phyloP scores from a whole-genome alignment of 1,139 yeast genomes.

The Taphrina confusa region DNA sequence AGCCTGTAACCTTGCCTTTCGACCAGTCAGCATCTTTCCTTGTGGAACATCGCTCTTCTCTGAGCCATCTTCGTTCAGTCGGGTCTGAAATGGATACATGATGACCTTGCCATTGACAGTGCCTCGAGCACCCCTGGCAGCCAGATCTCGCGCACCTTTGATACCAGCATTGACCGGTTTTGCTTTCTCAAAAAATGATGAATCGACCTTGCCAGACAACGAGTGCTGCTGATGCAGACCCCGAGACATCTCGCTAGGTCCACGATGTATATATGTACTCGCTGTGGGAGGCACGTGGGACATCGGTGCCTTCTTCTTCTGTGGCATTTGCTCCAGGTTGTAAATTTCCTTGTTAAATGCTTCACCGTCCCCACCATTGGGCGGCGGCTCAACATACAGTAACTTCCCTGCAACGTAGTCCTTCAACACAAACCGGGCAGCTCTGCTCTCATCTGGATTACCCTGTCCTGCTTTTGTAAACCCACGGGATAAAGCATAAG shows the following conservation, averaged over 20 bases:
- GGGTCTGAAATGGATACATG: conserved; percentile 34
- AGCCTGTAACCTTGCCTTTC: conserved; percentile 35
- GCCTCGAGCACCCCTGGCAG: conserved; percentile 33
- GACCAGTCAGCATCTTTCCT: conserved; percentile 35
- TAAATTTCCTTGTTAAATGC: conserved; percentile 77
- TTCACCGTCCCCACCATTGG: conserved; percentile 52
- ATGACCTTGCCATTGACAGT: conserved; percentile 34
- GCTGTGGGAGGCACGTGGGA: conserved; percentile 21
- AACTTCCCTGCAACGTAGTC: conserved; percentile 94
- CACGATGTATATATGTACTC: conserved; percentile 2
- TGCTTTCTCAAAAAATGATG: conserved; percentile 22
- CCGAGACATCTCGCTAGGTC: conserved; percentile 5
- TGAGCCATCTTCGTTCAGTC: conserved; percentile 34
- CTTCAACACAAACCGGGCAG: conserved; percentile 86
- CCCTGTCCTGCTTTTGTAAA: conserved; percentile 90
- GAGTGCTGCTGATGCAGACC: conserved; percentile 24
- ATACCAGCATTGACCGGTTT: conserved; percentile 27
- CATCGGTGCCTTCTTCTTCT: conserved; percentile 27
- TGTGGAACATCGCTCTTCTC: conserved; percentile 17
- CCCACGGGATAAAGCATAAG: conserved; percentile 96
- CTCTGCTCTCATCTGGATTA: conserved; percentile 94
- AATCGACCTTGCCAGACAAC: conserved; percentile 25
- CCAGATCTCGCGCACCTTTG: conserved; percentile 29
- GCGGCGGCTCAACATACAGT: conserved; percentile 85
- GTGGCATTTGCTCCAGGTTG: conserved; percentile 52